These are phyloP conservation scores for Trametes sp. DNA, from an alignment of 1,284 basidiomycete genomes.

Conservation along the genomic window DNA sequence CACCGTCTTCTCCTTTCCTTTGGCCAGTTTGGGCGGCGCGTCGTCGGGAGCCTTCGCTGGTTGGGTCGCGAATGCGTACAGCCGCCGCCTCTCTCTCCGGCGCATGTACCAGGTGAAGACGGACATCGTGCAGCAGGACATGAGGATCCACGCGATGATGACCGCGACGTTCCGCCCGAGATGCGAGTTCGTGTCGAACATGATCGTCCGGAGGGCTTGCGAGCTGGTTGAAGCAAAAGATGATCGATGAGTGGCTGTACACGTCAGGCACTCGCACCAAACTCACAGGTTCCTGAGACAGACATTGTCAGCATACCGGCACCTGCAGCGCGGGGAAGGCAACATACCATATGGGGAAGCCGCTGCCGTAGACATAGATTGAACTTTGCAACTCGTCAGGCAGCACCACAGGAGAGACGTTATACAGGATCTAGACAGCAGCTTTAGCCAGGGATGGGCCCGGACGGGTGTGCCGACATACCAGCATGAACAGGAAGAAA, in stretches of 20 bases:
- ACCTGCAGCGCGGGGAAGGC: neutral
- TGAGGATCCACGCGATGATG: slow-evolving; percentile 52
- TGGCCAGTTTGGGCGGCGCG: neutral
- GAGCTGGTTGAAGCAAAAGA: slow-evolving; percentile 33
- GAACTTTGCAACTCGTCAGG: slow-evolving; percentile 53
- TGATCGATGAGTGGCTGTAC: neutral
- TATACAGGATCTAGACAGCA: slow-evolving; percentile 48
- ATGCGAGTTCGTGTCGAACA: slow-evolving; percentile 56
- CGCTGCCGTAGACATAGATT: slow-evolving; percentile 50
- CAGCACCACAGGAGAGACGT: slow-evolving; percentile 51
- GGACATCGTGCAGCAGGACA: slow-evolving; percentile 48
- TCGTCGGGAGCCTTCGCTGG: neutral
- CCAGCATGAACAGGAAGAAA: slow-evolving; percentile 44
- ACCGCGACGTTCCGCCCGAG: slow-evolving; percentile 54
- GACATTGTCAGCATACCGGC: neutral
- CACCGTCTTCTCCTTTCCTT: slow-evolving; percentile 12
- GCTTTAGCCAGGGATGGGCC: slow-evolving; percentile 13
- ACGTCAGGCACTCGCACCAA: neutral
- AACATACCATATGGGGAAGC: slow-evolving; percentile 55
- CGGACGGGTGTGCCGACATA: slow-evolving; percentile 19
- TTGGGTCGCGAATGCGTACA: slow-evolving; percentile 7
- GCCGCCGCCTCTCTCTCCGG: slow-evolving; percentile 28
- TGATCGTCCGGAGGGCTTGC: slow-evolving; percentile 52
- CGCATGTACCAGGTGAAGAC: slow-evolving; percentile 51
- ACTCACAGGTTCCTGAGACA: slow-evolving; percentile 34